phyloP scores from a whole-genome alignment of 257 asterid species.

The Nicotiana attenuata region DNA sequence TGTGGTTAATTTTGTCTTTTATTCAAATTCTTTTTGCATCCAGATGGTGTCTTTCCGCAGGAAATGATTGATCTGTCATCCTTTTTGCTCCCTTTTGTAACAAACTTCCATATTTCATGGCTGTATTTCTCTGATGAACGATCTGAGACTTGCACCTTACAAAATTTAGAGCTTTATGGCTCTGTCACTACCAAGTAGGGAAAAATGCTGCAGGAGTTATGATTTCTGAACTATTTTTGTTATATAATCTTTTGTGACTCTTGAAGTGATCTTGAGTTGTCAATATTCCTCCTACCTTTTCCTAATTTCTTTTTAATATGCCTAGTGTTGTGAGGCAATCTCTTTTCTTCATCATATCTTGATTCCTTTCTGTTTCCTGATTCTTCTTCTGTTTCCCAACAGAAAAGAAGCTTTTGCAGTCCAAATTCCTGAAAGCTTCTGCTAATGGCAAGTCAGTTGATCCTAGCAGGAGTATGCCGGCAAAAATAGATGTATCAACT shows the following conservation, averaged over 20 bases:
- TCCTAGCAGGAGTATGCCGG: slow-evolving; percentile 35
- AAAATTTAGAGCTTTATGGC: not conserved
- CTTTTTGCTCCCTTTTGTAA: not conserved
- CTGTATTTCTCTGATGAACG: not conserved
- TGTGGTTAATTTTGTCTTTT: not conserved
- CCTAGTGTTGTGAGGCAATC: not conserved
- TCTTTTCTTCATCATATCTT: not conserved
- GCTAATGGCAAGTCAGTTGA: slow-evolving; percentile 53
- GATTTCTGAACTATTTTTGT: not conserved
- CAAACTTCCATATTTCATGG: not conserved
- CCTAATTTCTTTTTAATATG: not conserved
- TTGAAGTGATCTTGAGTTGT: not conserved
- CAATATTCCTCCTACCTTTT: not conserved
- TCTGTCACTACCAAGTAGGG: not conserved
- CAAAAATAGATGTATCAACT: slow-evolving; percentile 64
- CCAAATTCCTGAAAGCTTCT: slow-evolving; percentile 73
- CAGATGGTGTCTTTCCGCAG: not conserved
- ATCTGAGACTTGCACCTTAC: not conserved
- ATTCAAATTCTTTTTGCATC: not conserved
- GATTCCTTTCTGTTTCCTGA: slow-evolving; percentile 6
- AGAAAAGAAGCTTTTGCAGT: slow-evolving; percentile 87
- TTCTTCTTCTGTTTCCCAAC: slow-evolving; percentile 20
- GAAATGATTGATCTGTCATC: not conserved
- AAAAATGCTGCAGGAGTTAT: not conserved
- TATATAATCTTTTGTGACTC: not conserved